These are phyloP conservation scores for Suhomyces chickasaworum DNA, from an alignment of 1,139 yeast species.

Conservation along the genomic window DNA sequence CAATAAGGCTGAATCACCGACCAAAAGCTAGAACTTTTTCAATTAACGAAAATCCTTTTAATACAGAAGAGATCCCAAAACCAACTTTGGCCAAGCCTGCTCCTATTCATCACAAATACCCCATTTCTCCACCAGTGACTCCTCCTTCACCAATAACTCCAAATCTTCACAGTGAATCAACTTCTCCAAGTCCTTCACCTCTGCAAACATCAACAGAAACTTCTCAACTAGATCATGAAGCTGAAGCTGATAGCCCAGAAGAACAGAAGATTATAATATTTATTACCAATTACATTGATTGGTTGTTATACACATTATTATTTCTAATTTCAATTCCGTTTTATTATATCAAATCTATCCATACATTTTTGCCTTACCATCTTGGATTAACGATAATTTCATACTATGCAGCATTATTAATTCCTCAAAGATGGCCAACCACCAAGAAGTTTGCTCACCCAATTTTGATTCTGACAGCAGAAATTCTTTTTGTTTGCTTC, in stretches of 20 bases:
- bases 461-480: conserved; percentile 62
- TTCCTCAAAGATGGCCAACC: conserved; percentile 51
- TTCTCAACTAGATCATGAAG: neutral
- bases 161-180: neutral
- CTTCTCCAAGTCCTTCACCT: neutral
- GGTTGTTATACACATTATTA: conserved; percentile 49
- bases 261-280: conserved; percentile 36
- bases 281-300: conserved; percentile 54
- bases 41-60: conserved; percentile 12
- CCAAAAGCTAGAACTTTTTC: conserved; percentile 11
- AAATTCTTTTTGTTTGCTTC: conserved; percentile 62
- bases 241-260: neutral
- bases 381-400: conserved; percentile 59
- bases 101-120: conserved; percentile 20
- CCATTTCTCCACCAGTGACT: neutral
- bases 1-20: conserved; percentile 20
- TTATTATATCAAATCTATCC: conserved; percentile 48
- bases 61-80: conserved; percentile 2
- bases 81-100: conserved; percentile 22
- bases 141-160: neutral
- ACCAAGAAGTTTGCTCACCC: conserved; percentile 65
- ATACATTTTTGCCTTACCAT: conserved; percentile 63
- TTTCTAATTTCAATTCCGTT: conserved; percentile 59
- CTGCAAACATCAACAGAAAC: neutral
- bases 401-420: conserved; percentile 52